Percentiles rank a stretch among this genome's conserved stretches.
phyloP scores from a whole-genome alignment of 2,329 filamentous ascomycete genomes.

The Epichloe amarillans region DNA sequence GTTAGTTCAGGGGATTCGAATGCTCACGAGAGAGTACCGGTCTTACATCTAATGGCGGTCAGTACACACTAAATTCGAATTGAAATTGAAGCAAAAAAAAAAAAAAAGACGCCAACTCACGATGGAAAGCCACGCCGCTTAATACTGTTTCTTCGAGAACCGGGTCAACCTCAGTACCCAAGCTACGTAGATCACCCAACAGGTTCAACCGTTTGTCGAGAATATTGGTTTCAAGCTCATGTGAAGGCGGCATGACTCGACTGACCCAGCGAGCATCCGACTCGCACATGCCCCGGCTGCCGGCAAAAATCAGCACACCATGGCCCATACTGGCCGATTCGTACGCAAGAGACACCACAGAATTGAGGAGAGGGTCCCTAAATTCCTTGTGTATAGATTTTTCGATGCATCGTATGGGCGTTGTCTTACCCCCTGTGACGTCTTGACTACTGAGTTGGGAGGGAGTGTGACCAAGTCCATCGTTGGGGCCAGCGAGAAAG shows the following conservation, averaged over 20 bases:
- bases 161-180: constrained; percentile 52
- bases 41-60: constrained; percentile 22
- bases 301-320: constrained; percentile 61
- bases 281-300: constrained; percentile 55
- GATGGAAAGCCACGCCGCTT: constrained; percentile 61
- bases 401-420: constrained; percentile 35
- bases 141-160: constrained; percentile 50
- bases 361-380: constrained; percentile 50
- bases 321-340: constrained; percentile 57
- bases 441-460: constrained; percentile 31
- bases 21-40: neutral
- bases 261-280: constrained; percentile 55
- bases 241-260: constrained; percentile 43
- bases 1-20: constrained; percentile 11
- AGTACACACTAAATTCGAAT: neutral
- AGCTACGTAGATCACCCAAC: constrained; percentile 50
- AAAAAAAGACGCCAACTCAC: constrained; percentile 25
- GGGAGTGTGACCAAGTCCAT: constrained; percentile 43
- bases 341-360: constrained; percentile 54
- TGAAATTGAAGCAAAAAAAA: neutral
- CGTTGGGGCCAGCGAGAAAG: constrained; percentile 45
- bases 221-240: constrained; percentile 32
- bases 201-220: constrained; percentile 49
- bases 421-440: constrained; percentile 22
- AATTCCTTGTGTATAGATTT: constrained; percentile 48